These are phyloP conservation scores for Backusella circina DNA, from an alignment of 192 early-diverging fungal species.

Conservation along the genomic window DNA sequence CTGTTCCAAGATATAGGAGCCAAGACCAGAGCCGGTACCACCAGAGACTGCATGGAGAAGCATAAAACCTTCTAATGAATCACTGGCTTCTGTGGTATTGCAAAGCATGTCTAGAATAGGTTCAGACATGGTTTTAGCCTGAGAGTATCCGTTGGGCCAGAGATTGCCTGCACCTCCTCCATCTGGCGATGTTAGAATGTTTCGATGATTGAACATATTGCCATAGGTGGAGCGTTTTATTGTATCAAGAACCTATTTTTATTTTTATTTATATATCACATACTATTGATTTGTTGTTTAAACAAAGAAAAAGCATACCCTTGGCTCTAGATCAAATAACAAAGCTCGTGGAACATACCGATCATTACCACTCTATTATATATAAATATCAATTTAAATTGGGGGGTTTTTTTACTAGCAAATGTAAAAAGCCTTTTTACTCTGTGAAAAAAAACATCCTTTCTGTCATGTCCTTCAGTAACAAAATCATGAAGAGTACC, in stretches of 20 bases:
- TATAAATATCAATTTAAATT: not conserved
- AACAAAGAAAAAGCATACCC: conserved; percentile 49
- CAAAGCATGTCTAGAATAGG: conserved; percentile 96
- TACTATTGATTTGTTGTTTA: not conserved
- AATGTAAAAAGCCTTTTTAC: too few species aligned
- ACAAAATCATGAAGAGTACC: conserved; percentile 91
- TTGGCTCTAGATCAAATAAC: conserved; percentile 91
- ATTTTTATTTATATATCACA: not conserved
- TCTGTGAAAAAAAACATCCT: conserved; percentile 99
- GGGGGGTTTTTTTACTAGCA: not conserved
- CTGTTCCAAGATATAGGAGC: conserved; percentile 87
- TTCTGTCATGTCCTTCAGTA: conserved; percentile 82
- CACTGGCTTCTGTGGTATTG: conserved; percentile 89
- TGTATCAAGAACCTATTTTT: conserved; percentile 78
- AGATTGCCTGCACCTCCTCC: conserved; percentile 98
- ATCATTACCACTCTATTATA: conserved; percentile 84
- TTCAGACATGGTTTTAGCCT: conserved; percentile 84
- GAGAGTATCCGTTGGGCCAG: conserved; percentile 88
- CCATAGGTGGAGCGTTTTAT: conserved; percentile 82
- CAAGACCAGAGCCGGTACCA: conserved; percentile 94
- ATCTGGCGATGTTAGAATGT: conserved; percentile 86
- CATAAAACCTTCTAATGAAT: conserved; percentile 95
- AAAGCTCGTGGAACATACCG: conserved; percentile 95
- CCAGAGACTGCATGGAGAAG: conserved; percentile 96
- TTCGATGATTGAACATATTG: conserved; percentile 96